Conservation (phyloP, 371 early-diverging fungal species). For the Apophysomyces variabilis region DNA sequence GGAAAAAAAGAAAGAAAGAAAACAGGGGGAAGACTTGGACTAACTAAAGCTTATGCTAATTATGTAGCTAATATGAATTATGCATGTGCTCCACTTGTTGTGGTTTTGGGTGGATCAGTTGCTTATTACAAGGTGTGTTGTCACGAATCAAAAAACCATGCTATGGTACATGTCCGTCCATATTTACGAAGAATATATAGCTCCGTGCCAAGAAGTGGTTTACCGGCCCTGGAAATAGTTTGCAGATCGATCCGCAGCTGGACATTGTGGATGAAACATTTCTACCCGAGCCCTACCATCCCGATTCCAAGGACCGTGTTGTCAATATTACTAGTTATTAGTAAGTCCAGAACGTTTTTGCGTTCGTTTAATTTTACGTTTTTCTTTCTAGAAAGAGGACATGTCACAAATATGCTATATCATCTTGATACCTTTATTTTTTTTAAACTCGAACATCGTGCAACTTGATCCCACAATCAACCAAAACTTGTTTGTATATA, state of each 20-base stretch:
- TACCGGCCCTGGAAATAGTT: slow-evolving; percentile 36
- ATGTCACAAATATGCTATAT: too few relatives aligned
- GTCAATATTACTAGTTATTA: slow-evolving; percentile 5
- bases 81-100: slow-evolving; percentile 43
- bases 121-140: slow-evolving; percentile 36
- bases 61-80: slow-evolving; percentile 48
- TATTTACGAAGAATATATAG: slow-evolving; percentile 6
- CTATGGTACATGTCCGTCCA: background rate
- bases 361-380: too few relatives aligned
- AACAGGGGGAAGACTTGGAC: background rate
- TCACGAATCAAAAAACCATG: background rate
- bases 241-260: background rate
- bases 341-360: background rate
- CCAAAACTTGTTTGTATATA: too few relatives aligned
- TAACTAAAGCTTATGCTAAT: too few relatives aligned
- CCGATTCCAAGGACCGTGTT: background rate
- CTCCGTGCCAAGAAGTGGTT: slow-evolving; percentile 58
- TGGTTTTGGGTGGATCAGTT: slow-evolving; percentile 33
- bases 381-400: too few relatives aligned
- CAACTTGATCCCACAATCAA: too few relatives aligned
- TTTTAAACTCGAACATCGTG: too few relatives aligned
- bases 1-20: background rate
- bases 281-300: background rate
- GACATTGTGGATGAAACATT: background rate
- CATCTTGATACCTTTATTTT: too few relatives aligned